A percentile compares a stretch with the other conserved stretches of the same genome.
Conservation (phyloP, 371 early-diverging fungal species). For the Mortierella sp. region DNA sequence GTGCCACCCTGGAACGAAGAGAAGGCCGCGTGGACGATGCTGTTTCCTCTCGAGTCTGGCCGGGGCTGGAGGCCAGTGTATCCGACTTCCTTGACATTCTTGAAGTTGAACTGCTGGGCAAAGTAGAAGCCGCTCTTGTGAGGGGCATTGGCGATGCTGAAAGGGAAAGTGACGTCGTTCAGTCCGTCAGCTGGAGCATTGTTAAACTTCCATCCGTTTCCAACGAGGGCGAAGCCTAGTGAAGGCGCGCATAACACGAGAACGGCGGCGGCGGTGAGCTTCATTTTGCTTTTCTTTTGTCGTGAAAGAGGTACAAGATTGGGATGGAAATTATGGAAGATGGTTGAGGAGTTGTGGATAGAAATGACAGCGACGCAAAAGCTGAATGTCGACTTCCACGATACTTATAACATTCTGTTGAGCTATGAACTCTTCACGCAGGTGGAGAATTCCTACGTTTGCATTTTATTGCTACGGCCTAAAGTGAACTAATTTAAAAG, state of each 20-base stretch:
- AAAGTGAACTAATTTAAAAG: no score
- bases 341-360: no score
- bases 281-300: conserved; percentile 5
- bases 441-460: no score
- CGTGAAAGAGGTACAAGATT: no score
- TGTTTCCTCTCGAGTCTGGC: conserved; percentile 7
- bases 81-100: conserved; percentile 1
- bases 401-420: no score
- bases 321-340: no score
- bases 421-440: no score
- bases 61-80: conserved; percentile 38
- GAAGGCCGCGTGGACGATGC: conserved; percentile 22
- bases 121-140: conserved; percentile 32
- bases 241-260: conserved; percentile 16
- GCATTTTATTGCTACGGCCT: no score
- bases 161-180: conserved; percentile 37
- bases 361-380: no score
- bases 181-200: conserved; percentile 12
- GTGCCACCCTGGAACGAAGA: conserved; percentile 26
- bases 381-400: no score
- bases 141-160: conserved; percentile 30
- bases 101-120: conserved; percentile 37
- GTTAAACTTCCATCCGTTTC: conserved; percentile 13
- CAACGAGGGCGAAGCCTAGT: conserved; percentile 18
- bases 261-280: neutral